Percentiles rank a stretch among this genome's conserved stretches.
phyloP scores from a whole-genome alignment of 345 rosid species.

The Hypericum perforatum region DNA sequence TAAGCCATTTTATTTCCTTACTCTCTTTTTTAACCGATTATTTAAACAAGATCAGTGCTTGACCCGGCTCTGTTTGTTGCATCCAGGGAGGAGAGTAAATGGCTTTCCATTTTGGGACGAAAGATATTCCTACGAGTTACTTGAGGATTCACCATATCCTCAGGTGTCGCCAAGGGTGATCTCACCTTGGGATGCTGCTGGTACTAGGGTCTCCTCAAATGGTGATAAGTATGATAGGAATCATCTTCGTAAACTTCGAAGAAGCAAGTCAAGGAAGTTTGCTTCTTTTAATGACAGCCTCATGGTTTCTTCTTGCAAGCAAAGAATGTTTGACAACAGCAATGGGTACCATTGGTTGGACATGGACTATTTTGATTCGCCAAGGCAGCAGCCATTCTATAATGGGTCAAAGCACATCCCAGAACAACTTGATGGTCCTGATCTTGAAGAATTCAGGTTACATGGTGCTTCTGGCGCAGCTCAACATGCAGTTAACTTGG shows the following conservation, averaged over 20 bases:
- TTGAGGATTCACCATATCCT: slow-evolving; percentile 44
- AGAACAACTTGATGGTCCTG: slow-evolving; percentile 39
- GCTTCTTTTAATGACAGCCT: slow-evolving; percentile 22
- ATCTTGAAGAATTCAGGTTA: slow-evolving; percentile 54
- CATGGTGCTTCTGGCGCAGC: slow-evolving; percentile 82
- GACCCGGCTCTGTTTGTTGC: slow-evolving; percentile 16
- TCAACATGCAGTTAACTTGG: slow-evolving; percentile 45
- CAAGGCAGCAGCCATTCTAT: slow-evolving; percentile 30
- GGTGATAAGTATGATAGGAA: slow-evolving; percentile 42
- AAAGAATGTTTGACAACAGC: slow-evolving; percentile 38
- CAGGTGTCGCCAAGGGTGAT: slow-evolving; percentile 39
- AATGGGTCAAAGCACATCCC: slow-evolving; percentile 31
- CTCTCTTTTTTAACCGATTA: background rate
- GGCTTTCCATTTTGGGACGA: slow-evolving; percentile 69
- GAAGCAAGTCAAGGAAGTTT: slow-evolving; percentile 36
- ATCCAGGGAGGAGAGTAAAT: slow-evolving; percentile 62
- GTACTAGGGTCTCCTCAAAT: slow-evolving; percentile 29
- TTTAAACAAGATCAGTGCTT: background rate
- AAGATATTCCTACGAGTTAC: slow-evolving; percentile 40
- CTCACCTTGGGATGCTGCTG: slow-evolving; percentile 28
- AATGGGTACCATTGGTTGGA: slow-evolving; percentile 37
- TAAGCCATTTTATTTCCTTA: slow-evolving; percentile 1
- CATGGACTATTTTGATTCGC: slow-evolving; percentile 39
- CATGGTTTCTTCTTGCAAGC: slow-evolving; percentile 22
- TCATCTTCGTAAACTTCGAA: slow-evolving; percentile 37